Evolutionary conservation across 768 basidiomycete genomes (phyloP).

Genomic region (Crassisporium funariophilum): DNA sequence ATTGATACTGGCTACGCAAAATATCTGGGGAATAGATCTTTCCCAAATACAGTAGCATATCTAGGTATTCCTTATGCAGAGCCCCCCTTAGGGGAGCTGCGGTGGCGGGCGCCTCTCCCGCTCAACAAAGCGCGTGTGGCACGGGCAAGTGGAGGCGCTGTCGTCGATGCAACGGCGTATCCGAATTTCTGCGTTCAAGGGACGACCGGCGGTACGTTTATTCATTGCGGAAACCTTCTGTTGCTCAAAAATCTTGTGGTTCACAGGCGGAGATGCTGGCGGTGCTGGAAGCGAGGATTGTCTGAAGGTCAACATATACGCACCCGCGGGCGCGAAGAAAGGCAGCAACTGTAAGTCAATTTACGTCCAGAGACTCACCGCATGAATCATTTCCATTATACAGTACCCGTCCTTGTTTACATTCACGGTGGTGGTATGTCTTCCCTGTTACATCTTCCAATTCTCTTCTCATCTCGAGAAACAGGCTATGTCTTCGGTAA

Average conservation of each 20-base stretch:
- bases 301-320: constrained; percentile 66
- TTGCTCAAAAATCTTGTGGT: constrained; percentile 1
- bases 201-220: constrained; percentile 43
- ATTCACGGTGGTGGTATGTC: constrained; percentile 49
- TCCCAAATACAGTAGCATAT: constrained; percentile 56
- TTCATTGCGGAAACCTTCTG: background rate
- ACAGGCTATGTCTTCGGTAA: constrained; percentile 61
- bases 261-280: constrained; percentile 53
- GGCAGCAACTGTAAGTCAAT: constrained; percentile 47
- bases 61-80: constrained; percentile 63
- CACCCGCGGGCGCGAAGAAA: constrained; percentile 48
- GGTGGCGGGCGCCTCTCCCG: constrained; percentile 55
- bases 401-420: constrained; percentile 50
- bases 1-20: constrained; percentile 61
- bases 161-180: constrained; percentile 55
- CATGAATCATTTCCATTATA: background rate
- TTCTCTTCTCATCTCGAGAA: background rate
- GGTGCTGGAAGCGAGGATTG: constrained; percentile 71
- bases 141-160: constrained; percentile 32
- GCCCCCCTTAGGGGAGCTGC: constrained; percentile 52
- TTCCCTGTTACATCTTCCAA: background rate
- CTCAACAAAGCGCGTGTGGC: constrained; percentile 49
- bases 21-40: constrained; percentile 56
- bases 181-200: constrained; percentile 66
- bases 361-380: background rate